Conservation (phyloP, 2,329 filamentous ascomycete genomes). For the Colletotrichum endophyticum region DNA sequence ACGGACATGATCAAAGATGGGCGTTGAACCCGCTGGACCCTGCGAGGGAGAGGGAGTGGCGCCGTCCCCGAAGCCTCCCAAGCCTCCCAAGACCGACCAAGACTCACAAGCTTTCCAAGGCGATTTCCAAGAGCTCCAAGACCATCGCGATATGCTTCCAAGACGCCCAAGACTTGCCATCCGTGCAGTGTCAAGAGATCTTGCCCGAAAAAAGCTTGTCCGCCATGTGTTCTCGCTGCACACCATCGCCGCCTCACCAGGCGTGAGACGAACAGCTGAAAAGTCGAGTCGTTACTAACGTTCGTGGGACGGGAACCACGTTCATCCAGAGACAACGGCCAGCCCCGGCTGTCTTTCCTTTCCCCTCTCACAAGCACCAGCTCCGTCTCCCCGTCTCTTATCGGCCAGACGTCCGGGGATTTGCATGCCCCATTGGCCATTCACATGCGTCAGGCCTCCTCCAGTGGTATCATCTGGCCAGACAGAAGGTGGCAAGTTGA, state of each 20-base stretch:
- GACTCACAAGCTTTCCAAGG: constrained; percentile 7
- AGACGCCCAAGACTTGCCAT: constrained; percentile 14
- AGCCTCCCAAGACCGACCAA: neutral
- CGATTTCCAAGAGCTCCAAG: neutral
- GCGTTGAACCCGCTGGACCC: neutral
- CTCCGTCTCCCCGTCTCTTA: neutral
- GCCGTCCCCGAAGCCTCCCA: neutral
- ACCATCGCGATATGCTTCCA: neutral
- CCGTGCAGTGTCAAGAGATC: constrained; percentile 8
- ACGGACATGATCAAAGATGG: neutral
- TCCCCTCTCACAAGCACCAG: neutral
- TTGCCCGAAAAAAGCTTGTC: constrained; percentile 5
- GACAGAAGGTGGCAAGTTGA: constrained; percentile 2
- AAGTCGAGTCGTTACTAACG: neutral
- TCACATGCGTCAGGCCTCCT: neutral
- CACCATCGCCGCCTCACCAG: neutral
- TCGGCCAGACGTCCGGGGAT: neutral
- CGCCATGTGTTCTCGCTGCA: neutral
- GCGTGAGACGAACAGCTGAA: neutral
- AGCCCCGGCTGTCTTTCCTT: neutral
- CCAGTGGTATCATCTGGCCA: neutral
- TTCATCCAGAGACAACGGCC: neutral
- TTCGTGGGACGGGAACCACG: neutral
- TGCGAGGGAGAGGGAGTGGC: neutral
- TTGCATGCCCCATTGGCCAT: neutral